These are phyloP conservation scores for Coemansia sp. DNA, from an alignment of 192 early-diverging fungal species.

Conservation along the genomic window DNA sequence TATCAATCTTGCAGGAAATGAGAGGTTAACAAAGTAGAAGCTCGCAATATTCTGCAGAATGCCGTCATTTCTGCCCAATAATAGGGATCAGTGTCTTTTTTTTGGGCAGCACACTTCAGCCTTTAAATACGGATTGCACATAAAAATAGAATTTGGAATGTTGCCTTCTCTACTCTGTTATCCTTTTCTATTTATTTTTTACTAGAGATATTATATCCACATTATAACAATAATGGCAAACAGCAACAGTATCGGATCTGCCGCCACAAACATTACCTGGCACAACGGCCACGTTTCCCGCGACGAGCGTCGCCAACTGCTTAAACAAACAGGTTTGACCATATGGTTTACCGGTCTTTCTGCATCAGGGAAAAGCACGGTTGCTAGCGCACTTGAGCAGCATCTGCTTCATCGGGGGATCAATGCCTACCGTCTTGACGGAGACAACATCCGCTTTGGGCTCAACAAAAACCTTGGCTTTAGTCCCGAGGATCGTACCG, in stretches of 20 bases:
- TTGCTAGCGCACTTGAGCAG: conserved; percentile 90
- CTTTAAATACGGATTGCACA: too few relatives aligned
- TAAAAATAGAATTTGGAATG: too few relatives aligned
- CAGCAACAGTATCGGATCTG: conserved; percentile 6
- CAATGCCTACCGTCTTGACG: conserved; percentile 89
- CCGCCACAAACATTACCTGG: conserved; percentile 89
- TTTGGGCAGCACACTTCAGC: too few relatives aligned
- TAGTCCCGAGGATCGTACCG: conserved; percentile 84
- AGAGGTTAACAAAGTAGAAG: too few relatives aligned
- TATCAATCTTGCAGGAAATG: too few relatives aligned
- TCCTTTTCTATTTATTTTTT: background rate
- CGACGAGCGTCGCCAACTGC: conserved; percentile 69
- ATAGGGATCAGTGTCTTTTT: too few relatives aligned
- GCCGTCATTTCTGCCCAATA: too few relatives aligned
- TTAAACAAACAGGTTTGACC: conserved; percentile 73
- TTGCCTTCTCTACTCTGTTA: too few relatives aligned
- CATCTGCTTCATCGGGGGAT: conserved; percentile 74
- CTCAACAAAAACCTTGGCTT: conserved; percentile 95
- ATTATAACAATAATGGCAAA: conserved; percentile 6
- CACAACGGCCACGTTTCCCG: conserved; percentile 76
- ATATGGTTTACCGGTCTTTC: conserved; percentile 95
- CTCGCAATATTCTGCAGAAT: too few relatives aligned
- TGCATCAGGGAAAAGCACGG: conserved; percentile 92
- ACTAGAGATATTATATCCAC: background rate
- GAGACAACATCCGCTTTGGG: conserved; percentile 97